Conservation (phyloP, 148 eudicot species). For the Dysphania ambrosioides region DNA sequence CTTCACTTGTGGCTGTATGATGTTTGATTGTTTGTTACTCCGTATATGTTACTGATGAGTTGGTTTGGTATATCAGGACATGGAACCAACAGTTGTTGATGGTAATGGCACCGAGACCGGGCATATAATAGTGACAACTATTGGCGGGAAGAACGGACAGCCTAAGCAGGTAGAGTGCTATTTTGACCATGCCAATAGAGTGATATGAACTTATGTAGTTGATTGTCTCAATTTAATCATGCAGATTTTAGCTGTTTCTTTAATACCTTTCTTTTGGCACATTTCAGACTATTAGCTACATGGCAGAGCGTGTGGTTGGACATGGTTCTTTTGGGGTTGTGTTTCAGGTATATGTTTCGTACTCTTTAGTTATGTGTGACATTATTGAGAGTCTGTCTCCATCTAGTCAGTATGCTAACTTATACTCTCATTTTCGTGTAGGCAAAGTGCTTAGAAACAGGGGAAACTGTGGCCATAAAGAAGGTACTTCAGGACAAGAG, state of each 20-base stretch:
- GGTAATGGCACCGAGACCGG: slow-evolving; percentile 87
- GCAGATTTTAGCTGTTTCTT: not conserved
- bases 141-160: slow-evolving; percentile 75
- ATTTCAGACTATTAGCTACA: slow-evolving; percentile 56
- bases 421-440: slow-evolving; percentile 18
- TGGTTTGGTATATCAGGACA: slow-evolving; percentile 43
- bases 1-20: not conserved
- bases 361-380: not conserved
- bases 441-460: slow-evolving; percentile 82
- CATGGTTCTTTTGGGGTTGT: slow-evolving; percentile 66
- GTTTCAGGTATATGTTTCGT: slow-evolving; percentile 40
- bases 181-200: slow-evolving; percentile 4
- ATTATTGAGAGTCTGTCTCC: not conserved
- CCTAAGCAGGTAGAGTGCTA: slow-evolving; percentile 61
- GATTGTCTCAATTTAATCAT: not conserved
- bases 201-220: no score
- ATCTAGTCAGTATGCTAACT: slow-evolving; percentile 8
- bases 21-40: not conserved
- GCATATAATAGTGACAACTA: slow-evolving; percentile 75
- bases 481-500: slow-evolving; percentile 81
- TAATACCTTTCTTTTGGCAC: not conserved
- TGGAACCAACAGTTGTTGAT: slow-evolving; percentile 65
- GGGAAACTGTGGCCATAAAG: slow-evolving; percentile 75
- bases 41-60: slow-evolving; percentile 10
- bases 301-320: slow-evolving; percentile 67